Evolutionary conservation across 2,329 filamentous ascomycete species (phyloP), one percentile per base, ranked within the genome.

Genomic region (Myotisia sp.): DNA sequence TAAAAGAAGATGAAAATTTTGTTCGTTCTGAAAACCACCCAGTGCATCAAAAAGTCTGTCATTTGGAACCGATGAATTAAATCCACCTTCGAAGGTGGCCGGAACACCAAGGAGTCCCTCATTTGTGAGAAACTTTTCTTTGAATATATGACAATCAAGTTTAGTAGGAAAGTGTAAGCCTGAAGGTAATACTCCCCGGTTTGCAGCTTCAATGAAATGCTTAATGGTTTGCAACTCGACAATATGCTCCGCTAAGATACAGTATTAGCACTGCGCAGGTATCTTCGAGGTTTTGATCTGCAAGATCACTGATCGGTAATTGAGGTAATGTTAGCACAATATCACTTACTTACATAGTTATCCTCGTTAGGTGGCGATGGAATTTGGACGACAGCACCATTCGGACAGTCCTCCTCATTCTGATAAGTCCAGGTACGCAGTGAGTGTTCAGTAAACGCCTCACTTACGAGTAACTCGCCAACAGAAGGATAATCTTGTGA

Each of bases 11-110:
- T 26, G 12, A 16, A 31, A 32, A 26, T 26, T 26, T 9, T 8
- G 10, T 6, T 24, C 5, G 16, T 20, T 34, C 9, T 8, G 10
- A 3, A 16, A 16, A 19, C 26, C 16, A 5, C 34, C 34, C 14
- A 36, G 16, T 10, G 34, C 27, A 29, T 36, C 34, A 20, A 36
- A 26, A 12, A 36, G 23, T 17, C 34, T 36, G 7, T 31, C 18
- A 26, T 31, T 20, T 13, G 19, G 29, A 16, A 12, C 7, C 6
- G 23, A n/a, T 14, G 10, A 29, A 12, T 29, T n/a, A 28, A n/a
- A 35, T 6, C 33, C 26, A 6, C 23, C 17, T 3, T 16, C 17
- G 7, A 35, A 16, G 10, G 29, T 10, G 10, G 28, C n/a, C 3
- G 29, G 29, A 10, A 4, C n/a, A 14, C n/a, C 7, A 9, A 9